Conservation (phyloP, 805 yeast genomes). For the Candida jianshihensis region DNA sequence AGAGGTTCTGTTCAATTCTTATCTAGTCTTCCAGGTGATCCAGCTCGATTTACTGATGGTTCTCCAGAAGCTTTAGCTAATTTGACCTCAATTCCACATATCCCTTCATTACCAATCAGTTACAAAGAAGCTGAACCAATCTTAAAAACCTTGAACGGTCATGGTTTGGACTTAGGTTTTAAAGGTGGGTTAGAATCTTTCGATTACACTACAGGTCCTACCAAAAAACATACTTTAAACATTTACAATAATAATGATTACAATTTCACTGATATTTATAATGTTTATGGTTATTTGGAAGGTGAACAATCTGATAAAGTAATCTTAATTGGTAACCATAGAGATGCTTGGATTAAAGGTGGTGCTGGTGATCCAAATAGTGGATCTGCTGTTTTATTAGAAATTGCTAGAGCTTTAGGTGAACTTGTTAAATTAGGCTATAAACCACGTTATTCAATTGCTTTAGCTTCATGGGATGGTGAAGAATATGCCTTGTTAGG, state of each 20-base stretch:
- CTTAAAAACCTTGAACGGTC: conserved; percentile 48
- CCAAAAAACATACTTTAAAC: conserved; percentile 36
- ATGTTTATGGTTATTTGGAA: conserved; percentile 54
- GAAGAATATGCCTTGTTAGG: conserved; percentile 74
- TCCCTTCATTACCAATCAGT: conserved; percentile 68
- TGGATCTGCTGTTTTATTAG: conserved; percentile 61
- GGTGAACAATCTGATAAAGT: conserved; percentile 49
- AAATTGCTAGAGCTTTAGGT: conserved; percentile 54
- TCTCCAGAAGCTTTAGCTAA: conserved; percentile 45
- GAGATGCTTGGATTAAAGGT: conserved; percentile 76
- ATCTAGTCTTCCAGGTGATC: conserved; percentile 65
- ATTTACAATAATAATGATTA: conserved; percentile 56
- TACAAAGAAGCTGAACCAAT: conserved; percentile 59
- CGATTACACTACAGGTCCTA: conserved; percentile 49
- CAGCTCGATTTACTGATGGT: conserved; percentile 59
- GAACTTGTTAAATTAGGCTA: conserved; percentile 48
- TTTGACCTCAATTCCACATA: conserved; percentile 47
- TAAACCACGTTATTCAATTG: conserved; percentile 59
- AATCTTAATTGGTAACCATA: conserved; percentile 65
- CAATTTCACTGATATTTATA: conserved; percentile 52
- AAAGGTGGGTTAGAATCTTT: conserved; percentile 36
- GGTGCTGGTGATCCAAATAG: conserved; percentile 79
- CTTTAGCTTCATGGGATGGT: conserved; percentile 78
- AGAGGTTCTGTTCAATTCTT: conserved; percentile 68
- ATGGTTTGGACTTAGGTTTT: conserved; percentile 47